Base-by-base conservation (phyloP, 2,329 filamentous ascomycete genomes). In the Fusarium staphyleae region DNA sequence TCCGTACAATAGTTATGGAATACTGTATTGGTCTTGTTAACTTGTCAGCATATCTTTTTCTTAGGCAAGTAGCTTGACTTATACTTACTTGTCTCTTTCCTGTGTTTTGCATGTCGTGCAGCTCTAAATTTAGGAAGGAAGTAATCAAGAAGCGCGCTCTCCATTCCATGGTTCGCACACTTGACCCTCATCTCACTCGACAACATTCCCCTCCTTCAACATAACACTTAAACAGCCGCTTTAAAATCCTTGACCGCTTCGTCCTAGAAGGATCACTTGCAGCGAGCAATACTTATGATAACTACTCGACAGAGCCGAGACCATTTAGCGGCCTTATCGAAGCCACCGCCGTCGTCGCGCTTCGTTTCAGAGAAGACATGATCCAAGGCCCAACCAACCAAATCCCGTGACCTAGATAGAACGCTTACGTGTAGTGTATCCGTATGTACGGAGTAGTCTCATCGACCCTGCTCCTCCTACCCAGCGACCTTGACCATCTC, bases 331-430 rank as follows among this genome's bases (percentile, higher is more conserved):
- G n/a, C 40, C 14, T 26, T 28, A n/a, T 14, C 39, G 15, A 39
- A 35, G 15, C 5, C 4, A 24, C 44, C 5, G 30, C 22, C 19
- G 8, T 32, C 26, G 24, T 51, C 33, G 35, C 29, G 28, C 42
- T 39, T 22, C 19, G 29, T 44, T 57, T 48, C 42, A 57, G 39
- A 57, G 13, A 15, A 15, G 33, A 34, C 35, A 34, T 30, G 12
- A 14, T 22, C 11, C 14, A n/a, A 26, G 18, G 40, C 48, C n/a
- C 48, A 52, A 44, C 32, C 33, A 36, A 15, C 32, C 19, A n/a
- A 22, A 36, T 46, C 30, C 30, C 15, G 6, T 34, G 6, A 11
- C 32, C n/a, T n/a, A n/a, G n/a, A n/a, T n/a, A n/a, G n/a, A n/a
- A n/a, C n/a, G n/a, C n/a, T n/a, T n/a, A n/a, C n/a, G n/a, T n/a